phyloP scores from a whole-genome alignment of 805 yeast genomes.

The Candida stauntonica region DNA sequence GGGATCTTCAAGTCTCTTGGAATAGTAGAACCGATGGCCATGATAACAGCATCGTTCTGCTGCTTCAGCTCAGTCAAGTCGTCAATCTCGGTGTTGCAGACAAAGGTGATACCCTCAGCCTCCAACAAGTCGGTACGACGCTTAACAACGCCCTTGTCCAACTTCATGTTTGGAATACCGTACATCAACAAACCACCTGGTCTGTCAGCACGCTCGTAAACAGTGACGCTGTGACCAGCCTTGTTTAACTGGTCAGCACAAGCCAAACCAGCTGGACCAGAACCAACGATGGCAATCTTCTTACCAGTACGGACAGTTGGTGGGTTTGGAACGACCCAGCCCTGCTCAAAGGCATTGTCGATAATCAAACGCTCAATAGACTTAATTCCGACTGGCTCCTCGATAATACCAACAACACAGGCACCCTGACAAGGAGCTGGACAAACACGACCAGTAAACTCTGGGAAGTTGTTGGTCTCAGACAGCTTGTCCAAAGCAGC shows the following conservation, averaged over 20 bases:
- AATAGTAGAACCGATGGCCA: conserved; percentile 93
- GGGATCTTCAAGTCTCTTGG: conserved; percentile 94
- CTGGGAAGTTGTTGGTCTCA: conserved; percentile 98
- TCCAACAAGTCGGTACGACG: conserved; percentile 87
- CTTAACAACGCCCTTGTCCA: conserved; percentile 88
- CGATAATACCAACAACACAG: conserved; percentile 87
- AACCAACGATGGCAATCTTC: conserved; percentile 82
- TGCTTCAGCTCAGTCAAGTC: conserved; percentile 68
- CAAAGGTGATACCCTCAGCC: conserved; percentile 84
- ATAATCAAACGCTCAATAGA: conserved; percentile 94
- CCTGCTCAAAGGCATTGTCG: conserved; percentile 93
- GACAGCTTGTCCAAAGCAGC: conserved; percentile 87
- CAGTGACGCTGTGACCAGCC: conserved; percentile 91
- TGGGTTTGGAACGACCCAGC: conserved; percentile 87
- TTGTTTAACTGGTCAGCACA: conserved; percentile 95
- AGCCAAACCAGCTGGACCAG: conserved; percentile 97
- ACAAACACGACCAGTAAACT: conserved; percentile 95
- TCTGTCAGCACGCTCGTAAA: conserved; percentile 91
- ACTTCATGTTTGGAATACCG: conserved; percentile 98
- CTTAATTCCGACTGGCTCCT: conserved; percentile 94
- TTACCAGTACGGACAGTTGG: conserved; percentile 82
- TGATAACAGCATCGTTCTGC: conserved; percentile 75
- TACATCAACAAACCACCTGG: conserved; percentile 97
- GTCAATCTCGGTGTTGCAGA: conserved; percentile 76
- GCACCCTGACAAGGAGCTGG: conserved; percentile 99